Evolutionary conservation across 2,329 filamentous ascomycete genomes (phyloP), one percentile per base, ranked within the genome.

Genomic region (Rugonectria rugulosa): DNA sequence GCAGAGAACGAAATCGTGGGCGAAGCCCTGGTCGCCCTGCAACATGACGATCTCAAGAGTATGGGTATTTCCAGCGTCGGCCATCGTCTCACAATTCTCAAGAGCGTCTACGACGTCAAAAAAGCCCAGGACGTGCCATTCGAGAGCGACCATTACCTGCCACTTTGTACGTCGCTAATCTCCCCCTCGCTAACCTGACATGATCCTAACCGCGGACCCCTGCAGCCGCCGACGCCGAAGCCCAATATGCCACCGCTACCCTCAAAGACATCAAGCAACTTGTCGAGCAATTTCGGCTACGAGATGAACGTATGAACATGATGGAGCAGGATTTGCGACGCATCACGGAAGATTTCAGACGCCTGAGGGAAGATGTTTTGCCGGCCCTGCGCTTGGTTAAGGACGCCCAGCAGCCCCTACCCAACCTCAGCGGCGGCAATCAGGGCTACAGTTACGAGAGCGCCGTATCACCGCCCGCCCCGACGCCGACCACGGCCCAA

Each of bases 31-130:
- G 86, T 97, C 53, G 91, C 91, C 34, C 79, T 99, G 61, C 89
- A 90, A 61, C 95, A 98, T 72, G 91, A 96, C 53, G 94, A 98
- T 72, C 80, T 99, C 67, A 97, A 96, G 75, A 92, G 96, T 71
- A 94, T 98, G 88, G 93, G 93, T 42, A 90, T 99, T 62, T 81
- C 82, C 60, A 98, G 94, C 76, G 92, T 97, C 42, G 95, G 95
- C 34, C 95, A 99, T 77, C 88, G 95, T 57, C 81, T 99, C 67
- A 96, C 92, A 19, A 96, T 99, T 54, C 82, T 99, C 55, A 98
- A 97, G 78, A 93, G 88, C 68, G 92, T 98, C 50, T 98, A 97
- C 77, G 93, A 98, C 70, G 88, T 95, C 70, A 99, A 99, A 78
- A 89, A 94, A 73, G 92, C 92, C 62, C 93, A 97, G 70, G 92